These are phyloP conservation scores for Acanthamoeba healyi DNA, from an alignment of 208 protist species.

Conservation along the genomic window DNA sequence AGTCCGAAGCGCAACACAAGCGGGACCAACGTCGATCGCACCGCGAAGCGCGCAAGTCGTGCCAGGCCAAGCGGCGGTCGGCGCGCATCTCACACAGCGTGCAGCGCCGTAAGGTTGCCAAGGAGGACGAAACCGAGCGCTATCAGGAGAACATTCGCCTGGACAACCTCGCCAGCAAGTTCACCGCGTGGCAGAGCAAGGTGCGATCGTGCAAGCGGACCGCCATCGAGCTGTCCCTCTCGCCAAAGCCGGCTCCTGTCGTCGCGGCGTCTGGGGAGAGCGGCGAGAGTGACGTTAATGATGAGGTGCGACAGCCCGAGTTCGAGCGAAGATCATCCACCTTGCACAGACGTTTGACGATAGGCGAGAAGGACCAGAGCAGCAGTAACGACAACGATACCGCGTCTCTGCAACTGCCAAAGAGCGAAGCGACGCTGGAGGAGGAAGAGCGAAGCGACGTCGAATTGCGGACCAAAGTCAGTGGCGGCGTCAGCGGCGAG, in stretches of 20 bases:
- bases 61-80: neutral
- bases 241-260: neutral
- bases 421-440: neutral
- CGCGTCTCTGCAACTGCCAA: neutral
- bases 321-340: no score
- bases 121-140: neutral
- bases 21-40: neutral
- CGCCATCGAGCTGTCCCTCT: neutral
- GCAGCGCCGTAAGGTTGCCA: neutral
- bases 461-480: no score
- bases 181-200: constrained; percentile 7
- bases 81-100: neutral
- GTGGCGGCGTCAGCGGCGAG: neutral
- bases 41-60: neutral
- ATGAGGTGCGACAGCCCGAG: neutral
- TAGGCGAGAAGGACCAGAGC: constrained; percentile 26
- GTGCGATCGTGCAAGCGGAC: neutral
- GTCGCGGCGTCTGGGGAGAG: neutral
- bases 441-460: neutral
- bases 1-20: neutral
- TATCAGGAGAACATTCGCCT: constrained; percentile 37
- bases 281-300: neutral
- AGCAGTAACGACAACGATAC: neutral
- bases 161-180: constrained; percentile 11
- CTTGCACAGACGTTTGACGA: neutral